These are phyloP conservation scores for Xylariaceae sp. DNA, from an alignment of 2,329 filamentous ascomycete genomes.

Conservation along the genomic window DNA sequence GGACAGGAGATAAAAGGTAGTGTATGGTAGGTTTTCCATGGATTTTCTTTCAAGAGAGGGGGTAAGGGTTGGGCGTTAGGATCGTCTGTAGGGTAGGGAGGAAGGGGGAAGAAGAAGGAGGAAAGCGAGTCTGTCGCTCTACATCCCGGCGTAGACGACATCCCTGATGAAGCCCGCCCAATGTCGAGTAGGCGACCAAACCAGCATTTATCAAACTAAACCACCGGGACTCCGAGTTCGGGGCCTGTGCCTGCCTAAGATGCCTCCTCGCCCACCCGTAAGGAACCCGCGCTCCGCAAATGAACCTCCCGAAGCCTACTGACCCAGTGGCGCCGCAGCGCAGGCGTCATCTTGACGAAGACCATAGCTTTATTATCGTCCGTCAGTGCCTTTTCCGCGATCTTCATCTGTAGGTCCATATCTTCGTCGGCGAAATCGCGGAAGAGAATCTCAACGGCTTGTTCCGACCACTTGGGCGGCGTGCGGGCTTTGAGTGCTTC, in stretches of 20 bases:
- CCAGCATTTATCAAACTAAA: too few relatives aligned
- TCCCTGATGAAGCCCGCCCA: too few relatives aligned
- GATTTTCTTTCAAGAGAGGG: too few relatives aligned
- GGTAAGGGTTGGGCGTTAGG: too few relatives aligned
- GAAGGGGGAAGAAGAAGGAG: too few relatives aligned
- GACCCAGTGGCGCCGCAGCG: slow-evolving; percentile 52
- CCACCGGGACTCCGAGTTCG: too few relatives aligned
- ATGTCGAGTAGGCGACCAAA: too few relatives aligned
- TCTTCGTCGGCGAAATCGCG: slow-evolving; percentile 53
- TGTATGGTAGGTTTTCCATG: too few relatives aligned
- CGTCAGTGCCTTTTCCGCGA: slow-evolving; percentile 53
- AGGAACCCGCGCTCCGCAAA: slow-evolving; percentile 31
- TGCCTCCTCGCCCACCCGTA: slow-evolving; percentile 28
- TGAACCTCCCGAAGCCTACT: slow-evolving; percentile 45
- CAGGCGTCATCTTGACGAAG: slow-evolving; percentile 55
- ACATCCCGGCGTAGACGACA: too few relatives aligned
- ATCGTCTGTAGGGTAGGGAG: too few relatives aligned
- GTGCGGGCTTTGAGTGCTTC: slow-evolving; percentile 38
- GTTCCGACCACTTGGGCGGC: slow-evolving; percentile 49
- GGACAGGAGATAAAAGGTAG: too few relatives aligned
- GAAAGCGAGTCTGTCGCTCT: too few relatives aligned
- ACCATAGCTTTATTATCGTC: slow-evolving; percentile 56
- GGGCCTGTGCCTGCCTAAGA: neutral
- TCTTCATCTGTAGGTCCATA: slow-evolving; percentile 53
- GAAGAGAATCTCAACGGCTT: slow-evolving; percentile 55